Evolutionary conservation across 306 rosid genomes (phyloP), one percentile per base, ranked within the genome.

Genomic region (Luffa acutangula): DNA sequence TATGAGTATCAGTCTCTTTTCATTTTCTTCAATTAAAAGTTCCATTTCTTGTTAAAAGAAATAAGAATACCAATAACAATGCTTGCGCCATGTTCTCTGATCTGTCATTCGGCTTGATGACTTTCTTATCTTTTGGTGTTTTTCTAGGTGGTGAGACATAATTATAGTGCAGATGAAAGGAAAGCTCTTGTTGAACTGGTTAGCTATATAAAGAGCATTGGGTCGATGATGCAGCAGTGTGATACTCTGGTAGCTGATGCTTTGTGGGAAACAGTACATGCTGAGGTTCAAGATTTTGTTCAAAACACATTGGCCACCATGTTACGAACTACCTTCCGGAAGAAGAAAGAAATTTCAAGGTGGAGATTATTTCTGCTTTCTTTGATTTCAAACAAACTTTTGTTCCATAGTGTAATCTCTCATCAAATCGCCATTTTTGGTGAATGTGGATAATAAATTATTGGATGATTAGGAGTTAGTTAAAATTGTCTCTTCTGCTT

Each of bases 281-380:
- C 98, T 6, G 98, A 95, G 88, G 98, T 95, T 80, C 98, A 95
- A 82, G 98, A 95, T 88, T 95, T 95, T 89, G 98, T 95, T 58
- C 98, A 95, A 83, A 95, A 95, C 89, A 89, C 97, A 52, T 82
- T 95, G 83, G 97, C 97, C 76, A 85, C 93, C 62, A 95, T 95
- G 98, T 78, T 92, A 85, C 88, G 92, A 76, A 95, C 97, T 81
- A 91, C 97, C 79, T 95, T 95, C 80, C 91, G 98, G 78, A 95
- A 92, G 92, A 95, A 95, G 90, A 95, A 95, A 85, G 98, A 95
- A 60, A 94, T 95, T 67, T 91, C 97, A 80, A 95, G 98, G 98
- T 91, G 83, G 84, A 84, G 54, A 81, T 67, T 53, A 13, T n/a
- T 46, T 64, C 41, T 59, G 52, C 33, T 76, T 84, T 57, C 42